Conservation (phyloP, 495 filamentous ascomycete species). For the Aspergillus cavernicola region DNA sequence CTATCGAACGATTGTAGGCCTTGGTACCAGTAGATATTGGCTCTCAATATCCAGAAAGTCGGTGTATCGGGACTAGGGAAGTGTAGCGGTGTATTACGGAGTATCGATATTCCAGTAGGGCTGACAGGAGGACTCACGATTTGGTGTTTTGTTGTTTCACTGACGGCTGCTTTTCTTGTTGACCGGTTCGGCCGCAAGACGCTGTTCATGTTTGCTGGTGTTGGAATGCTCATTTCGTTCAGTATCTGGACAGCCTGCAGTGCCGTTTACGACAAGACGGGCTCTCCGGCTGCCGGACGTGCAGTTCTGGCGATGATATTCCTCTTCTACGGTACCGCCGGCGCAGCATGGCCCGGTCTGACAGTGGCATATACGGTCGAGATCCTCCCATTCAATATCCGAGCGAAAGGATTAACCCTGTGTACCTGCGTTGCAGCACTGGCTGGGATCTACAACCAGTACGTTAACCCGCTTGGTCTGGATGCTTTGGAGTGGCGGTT, state of each 20-base stretch:
- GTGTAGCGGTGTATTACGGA: too few species aligned
- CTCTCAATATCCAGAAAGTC: too few species aligned
- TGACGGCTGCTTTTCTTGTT: background rate
- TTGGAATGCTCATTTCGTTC: background rate
- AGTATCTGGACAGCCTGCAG: background rate
- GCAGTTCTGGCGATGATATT: too few species aligned
- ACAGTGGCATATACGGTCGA: slow-evolving; percentile 58
- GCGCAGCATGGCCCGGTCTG: too few species aligned
- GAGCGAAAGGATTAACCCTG: slow-evolving; percentile 68
- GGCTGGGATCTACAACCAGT: slow-evolving; percentile 53
- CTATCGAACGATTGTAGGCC: too few species aligned
- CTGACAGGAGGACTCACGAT: too few species aligned
- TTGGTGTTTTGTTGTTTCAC: background rate
- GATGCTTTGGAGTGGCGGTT: slow-evolving; percentile 50
- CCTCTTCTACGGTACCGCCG: too few species aligned
- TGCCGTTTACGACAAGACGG: too few species aligned
- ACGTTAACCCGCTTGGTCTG: slow-evolving; percentile 57
- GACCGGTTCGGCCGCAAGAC: background rate
- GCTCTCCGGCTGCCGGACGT: too few species aligned
- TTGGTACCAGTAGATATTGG: too few species aligned
- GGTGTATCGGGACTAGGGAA: too few species aligned
- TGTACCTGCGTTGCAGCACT: slow-evolving; percentile 55
- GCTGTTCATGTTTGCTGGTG: background rate
- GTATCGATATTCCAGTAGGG: too few species aligned
- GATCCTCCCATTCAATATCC: slow-evolving; percentile 62